These are phyloP conservation scores for Metarhizium anisopliae DNA, from an alignment of 2,329 filamentous ascomycete genomes.

Conservation along the genomic window DNA sequence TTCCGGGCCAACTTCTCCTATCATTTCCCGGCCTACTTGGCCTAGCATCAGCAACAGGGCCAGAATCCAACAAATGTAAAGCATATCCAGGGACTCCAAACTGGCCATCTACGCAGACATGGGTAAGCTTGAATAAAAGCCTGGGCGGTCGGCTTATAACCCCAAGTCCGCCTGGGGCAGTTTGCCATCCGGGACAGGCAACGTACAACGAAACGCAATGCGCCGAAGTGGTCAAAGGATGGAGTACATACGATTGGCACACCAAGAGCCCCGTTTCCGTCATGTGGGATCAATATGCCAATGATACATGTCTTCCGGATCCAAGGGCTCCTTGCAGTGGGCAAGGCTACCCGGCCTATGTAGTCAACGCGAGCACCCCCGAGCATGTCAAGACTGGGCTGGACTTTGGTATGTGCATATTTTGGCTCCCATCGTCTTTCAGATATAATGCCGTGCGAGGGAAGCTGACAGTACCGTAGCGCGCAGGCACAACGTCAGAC, in stretches of 20 bases:
- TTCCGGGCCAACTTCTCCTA: not conserved
- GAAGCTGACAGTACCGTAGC: constrained; percentile 15
- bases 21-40: not conserved
- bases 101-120: constrained; percentile 44
- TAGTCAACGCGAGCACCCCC: constrained; percentile 24
- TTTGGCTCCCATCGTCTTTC: not conserved
- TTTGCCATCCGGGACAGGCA: constrained; percentile 19
- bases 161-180: constrained; percentile 27
- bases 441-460: constrained; percentile 9
- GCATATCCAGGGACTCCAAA: constrained; percentile 32
- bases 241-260: constrained; percentile 21
- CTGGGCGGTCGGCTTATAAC: constrained; percentile 32
- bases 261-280: constrained; percentile 20
- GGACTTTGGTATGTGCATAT: constrained; percentile 30
- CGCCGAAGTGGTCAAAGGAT: constrained; percentile 10
- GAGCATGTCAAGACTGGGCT: constrained; percentile 25
- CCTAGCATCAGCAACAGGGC: not conserved
- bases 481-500: constrained; percentile 31
- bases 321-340: constrained; percentile 22
- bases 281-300: constrained; percentile 33
- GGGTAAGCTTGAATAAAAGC: constrained; percentile 36
- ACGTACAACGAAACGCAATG: constrained; percentile 22
- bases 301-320: constrained; percentile 41
- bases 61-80: constrained; percentile 28
- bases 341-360: constrained; percentile 25